phyloP scores from a whole-genome alignment of 2,329 filamentous ascomycete genomes.

The Neurospora sp. region DNA sequence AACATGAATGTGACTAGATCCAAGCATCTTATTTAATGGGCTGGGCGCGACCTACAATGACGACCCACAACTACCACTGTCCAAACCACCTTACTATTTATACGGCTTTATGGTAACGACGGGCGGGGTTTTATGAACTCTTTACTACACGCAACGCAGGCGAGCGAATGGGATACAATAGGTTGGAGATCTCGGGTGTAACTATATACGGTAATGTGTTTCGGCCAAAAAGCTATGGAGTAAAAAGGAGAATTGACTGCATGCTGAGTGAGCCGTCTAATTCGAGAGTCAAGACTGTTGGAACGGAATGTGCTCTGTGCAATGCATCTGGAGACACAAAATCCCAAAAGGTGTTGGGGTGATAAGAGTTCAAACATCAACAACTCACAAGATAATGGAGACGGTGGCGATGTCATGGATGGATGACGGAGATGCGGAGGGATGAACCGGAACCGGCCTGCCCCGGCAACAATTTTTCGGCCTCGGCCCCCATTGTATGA shows the following conservation, averaged over 20 bases:
- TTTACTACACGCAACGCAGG: constrained; percentile 11
- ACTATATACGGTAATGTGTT: background rate
- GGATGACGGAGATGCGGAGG: background rate
- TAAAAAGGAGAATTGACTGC: background rate
- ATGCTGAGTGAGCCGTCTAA: background rate
- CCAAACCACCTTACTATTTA: background rate
- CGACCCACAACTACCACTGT: background rate
- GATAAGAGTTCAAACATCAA: background rate
- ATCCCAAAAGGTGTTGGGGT: background rate
- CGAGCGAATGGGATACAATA: constrained; percentile 12
- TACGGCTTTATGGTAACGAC: constrained; percentile 10
- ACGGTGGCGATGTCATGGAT: background rate
- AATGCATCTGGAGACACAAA: too few relatives aligned
- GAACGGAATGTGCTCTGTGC: background rate
- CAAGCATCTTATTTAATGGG: constrained; percentile 55
- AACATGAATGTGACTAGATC: constrained; percentile 34
- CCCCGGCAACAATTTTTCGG: constrained; percentile 6
- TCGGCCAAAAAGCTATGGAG: background rate
- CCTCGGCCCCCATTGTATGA: constrained; percentile 2
- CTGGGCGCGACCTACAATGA: background rate
- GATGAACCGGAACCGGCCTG: constrained; percentile 1
- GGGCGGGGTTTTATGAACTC: constrained; percentile 12
- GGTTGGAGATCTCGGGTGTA: background rate
- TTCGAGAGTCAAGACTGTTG: background rate
- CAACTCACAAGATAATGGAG: background rate